Conservation (phyloP, 2,329 filamentous ascomycete genomes). For the Metarhizium humberi region DNA sequence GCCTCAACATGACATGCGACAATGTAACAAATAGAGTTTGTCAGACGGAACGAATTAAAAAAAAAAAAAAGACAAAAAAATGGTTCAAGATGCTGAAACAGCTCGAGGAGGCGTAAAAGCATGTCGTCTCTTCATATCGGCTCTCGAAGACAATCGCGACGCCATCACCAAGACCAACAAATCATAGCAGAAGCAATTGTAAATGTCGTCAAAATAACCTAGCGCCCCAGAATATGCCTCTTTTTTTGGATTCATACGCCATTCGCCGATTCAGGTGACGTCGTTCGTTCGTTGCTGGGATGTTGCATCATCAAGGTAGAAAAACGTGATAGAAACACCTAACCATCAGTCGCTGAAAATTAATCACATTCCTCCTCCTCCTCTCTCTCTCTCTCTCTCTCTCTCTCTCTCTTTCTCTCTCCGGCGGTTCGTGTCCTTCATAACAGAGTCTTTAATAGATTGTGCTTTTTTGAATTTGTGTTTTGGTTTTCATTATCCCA, state of each 20-base stretch:
- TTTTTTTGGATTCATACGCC: constrained; percentile 25
- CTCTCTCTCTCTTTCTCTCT: not conserved
- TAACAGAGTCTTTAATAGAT: not conserved
- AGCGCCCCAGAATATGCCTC: constrained; percentile 28
- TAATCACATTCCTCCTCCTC: not conserved
- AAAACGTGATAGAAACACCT: constrained; percentile 8
- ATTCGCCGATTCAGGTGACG: constrained; percentile 27
- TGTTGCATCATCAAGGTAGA: constrained; percentile 23
- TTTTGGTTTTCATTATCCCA: not conserved
- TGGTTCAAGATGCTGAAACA: constrained; percentile 1
- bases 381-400: too few species aligned
- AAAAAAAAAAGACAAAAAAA: not conserved
- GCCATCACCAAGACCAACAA: constrained; percentile 9
- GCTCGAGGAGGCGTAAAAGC: not conserved
- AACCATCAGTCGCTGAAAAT: not conserved
- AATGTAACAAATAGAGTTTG: not conserved
- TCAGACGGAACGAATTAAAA: too few species aligned
- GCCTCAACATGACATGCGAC: not conserved
- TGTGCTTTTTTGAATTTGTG: not conserved
- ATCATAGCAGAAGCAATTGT: constrained; percentile 10
- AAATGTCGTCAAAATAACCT: constrained; percentile 25
- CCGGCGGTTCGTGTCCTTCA: not conserved
- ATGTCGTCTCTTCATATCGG: constrained; percentile 5
- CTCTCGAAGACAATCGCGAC: constrained; percentile 11
- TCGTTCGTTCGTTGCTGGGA: constrained; percentile 22